phyloP scores from a whole-genome alignment of 2,329 filamentous ascomycete species.

The Aspergillus candidus region DNA sequence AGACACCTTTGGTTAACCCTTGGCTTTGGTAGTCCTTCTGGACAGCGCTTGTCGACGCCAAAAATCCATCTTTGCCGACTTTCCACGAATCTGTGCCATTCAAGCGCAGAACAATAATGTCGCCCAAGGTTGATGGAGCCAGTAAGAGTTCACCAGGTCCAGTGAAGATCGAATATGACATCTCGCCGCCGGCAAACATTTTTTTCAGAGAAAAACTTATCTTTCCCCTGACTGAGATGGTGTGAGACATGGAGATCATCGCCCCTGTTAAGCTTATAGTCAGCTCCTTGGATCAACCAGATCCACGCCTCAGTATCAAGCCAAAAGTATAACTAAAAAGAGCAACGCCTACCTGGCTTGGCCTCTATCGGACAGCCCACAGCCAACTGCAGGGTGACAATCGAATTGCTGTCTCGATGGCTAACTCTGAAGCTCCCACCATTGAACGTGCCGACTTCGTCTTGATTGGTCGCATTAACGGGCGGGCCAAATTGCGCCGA shows the following conservation, averaged over 20 bases:
- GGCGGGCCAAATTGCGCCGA: slow-evolving; percentile 53
- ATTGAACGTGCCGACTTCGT: slow-evolving; percentile 95
- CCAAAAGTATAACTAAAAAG: too few species aligned
- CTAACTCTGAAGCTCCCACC: slow-evolving; percentile 90
- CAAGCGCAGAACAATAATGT: slow-evolving; percentile 74
- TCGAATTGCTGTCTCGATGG: slow-evolving; percentile 83
- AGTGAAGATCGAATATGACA: slow-evolving; percentile 72
- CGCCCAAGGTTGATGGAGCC: slow-evolving; percentile 72
- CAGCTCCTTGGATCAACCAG: too few species aligned
- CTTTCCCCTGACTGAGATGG: slow-evolving; percentile 73
- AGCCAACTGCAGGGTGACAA: slow-evolving; percentile 82
- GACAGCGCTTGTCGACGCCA: slow-evolving; percentile 81
- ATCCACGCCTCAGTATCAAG: too few species aligned
- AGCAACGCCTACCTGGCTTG: slow-evolving; percentile 58
- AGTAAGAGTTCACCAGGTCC: slow-evolving; percentile 87
- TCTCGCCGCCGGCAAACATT: slow-evolving; percentile 73
- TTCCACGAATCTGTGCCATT: slow-evolving; percentile 65
- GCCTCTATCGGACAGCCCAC: slow-evolving; percentile 77
- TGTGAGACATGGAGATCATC: slow-evolving; percentile 94
- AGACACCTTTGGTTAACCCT: slow-evolving; percentile 81
- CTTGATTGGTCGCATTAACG: slow-evolving; percentile 54
- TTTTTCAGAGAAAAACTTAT: slow-evolving; percentile 90
- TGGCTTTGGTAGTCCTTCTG: slow-evolving; percentile 84
- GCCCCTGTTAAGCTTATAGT: too few species aligned
- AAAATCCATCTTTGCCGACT: slow-evolving; percentile 78